A percentile compares a stretch with the other conserved stretches of the same genome.
Conservation (phyloP, 1,284 basidiomycete species). For the Malassezia equina region DNA sequence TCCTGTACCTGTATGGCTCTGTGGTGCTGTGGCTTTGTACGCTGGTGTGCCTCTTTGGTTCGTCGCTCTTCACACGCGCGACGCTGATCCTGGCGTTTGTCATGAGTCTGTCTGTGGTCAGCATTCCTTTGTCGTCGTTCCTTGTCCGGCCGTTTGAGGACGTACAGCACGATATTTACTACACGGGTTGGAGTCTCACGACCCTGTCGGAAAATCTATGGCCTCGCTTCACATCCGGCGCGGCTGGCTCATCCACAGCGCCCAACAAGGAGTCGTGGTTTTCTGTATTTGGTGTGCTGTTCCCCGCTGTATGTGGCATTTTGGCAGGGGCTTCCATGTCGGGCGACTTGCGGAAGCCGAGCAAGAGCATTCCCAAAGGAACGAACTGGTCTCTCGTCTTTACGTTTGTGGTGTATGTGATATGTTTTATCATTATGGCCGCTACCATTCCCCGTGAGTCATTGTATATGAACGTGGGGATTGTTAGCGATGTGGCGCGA, state of each 20-base stretch:
- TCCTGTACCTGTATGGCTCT: slow-evolving; percentile 39
- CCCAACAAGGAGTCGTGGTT: slow-evolving; percentile 33
- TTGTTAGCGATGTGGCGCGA: slow-evolving; percentile 40
- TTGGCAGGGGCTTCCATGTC: slow-evolving; percentile 46
- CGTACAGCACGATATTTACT: slow-evolving; percentile 39
- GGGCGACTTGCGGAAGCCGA: slow-evolving; percentile 46
- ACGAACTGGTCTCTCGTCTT: slow-evolving; percentile 45
- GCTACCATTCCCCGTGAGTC: slow-evolving; percentile 40
- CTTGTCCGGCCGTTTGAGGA: slow-evolving; percentile 38
- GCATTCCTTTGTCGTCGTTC: slow-evolving; percentile 40
- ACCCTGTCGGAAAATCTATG: slow-evolving; percentile 39
- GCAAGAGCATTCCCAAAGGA: slow-evolving; percentile 47
- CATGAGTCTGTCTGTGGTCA: slow-evolving; percentile 33
- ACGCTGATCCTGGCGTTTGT: slow-evolving; percentile 39
- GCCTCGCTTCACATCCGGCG: slow-evolving; percentile 41
- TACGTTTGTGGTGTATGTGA: slow-evolving; percentile 40
- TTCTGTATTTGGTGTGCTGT: slow-evolving; percentile 45
- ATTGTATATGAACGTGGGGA: slow-evolving; percentile 42
- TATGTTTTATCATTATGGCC: slow-evolving; percentile 39
- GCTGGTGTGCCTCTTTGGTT: slow-evolving; percentile 42
- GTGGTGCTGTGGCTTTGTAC: slow-evolving; percentile 35
- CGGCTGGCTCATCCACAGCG: slow-evolving; percentile 37
- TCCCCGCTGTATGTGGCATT: slow-evolving; percentile 45
- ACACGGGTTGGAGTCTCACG: slow-evolving; percentile 38
- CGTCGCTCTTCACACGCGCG: slow-evolving; percentile 39